phyloP scores from a whole-genome alignment of 352 stramenopile genomes.

The Phytophthora sansomeana region DNA sequence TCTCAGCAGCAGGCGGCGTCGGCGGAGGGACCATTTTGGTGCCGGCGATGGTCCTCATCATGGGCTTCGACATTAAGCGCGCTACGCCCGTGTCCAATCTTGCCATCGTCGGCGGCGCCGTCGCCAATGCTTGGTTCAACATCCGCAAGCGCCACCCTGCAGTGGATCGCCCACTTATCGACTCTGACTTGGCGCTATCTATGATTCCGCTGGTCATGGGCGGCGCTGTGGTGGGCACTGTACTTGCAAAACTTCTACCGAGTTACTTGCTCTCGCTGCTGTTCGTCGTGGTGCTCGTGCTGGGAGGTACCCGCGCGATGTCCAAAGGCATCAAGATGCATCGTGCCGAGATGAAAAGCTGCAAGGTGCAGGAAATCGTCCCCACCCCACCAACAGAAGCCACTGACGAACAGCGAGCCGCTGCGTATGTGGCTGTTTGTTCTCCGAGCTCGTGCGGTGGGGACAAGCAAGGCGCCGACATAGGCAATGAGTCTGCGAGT shows the following conservation, averaged over 20 bases:
- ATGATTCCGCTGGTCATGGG: conserved; percentile 70
- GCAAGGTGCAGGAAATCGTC: conserved; percentile 26
- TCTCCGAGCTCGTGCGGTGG: conserved; percentile 15
- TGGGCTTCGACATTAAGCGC: conserved; percentile 70
- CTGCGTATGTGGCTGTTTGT: conserved; percentile 12
- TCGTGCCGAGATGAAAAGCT: conserved; percentile 36
- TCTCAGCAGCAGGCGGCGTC: conserved; percentile 55
- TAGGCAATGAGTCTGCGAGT: neutral
- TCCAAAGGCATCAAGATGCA: conserved; percentile 40
- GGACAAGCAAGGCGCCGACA: conserved; percentile 11
- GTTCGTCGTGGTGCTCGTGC: conserved; percentile 53
- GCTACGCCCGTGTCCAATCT: conserved; percentile 61
- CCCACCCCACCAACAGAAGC: conserved; percentile 3
- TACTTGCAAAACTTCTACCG: conserved; percentile 61
- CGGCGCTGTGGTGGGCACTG: conserved; percentile 56
- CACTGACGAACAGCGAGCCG: conserved; percentile 7
- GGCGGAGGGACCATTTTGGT: conserved; percentile 58
- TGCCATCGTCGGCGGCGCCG: conserved; percentile 57
- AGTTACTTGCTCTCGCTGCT: conserved; percentile 65
- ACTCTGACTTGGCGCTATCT: conserved; percentile 53
- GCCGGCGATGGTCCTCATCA: conserved; percentile 54
- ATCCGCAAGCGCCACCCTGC: conserved; percentile 60
- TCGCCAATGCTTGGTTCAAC: conserved; percentile 67
- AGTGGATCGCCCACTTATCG: conserved; percentile 58
- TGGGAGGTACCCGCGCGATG: conserved; percentile 35